A percentile compares a stretch with the other conserved stretches of the same genome.
Conservation (phyloP, 495 filamentous ascomycete species). For the Pyrenula aspistea region DNA sequence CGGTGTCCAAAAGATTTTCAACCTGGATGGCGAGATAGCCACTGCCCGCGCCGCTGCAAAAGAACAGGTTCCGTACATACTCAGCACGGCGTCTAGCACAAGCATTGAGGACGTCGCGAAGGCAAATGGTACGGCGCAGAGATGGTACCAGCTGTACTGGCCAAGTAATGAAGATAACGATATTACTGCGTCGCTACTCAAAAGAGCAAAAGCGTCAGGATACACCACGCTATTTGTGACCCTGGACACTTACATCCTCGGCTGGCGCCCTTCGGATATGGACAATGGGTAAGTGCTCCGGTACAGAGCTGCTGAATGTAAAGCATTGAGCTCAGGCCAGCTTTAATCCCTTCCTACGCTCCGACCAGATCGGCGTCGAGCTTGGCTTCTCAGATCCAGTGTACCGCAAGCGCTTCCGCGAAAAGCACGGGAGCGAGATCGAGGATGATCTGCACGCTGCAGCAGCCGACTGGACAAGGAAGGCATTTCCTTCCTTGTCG, state of each 20-base stretch:
- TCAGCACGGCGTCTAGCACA: conserved; percentile 32
- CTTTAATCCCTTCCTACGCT: conserved; percentile 30
- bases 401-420: conserved; percentile 32
- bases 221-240: conserved; percentile 48
- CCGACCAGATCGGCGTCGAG: conserved; percentile 39
- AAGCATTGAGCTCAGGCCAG: not conserved
- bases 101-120: conserved; percentile 32
- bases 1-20: conserved; percentile 40
- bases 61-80: conserved; percentile 34
- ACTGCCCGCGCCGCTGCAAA: conserved; percentile 27
- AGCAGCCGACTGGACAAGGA: conserved; percentile 26
- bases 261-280: conserved; percentile 47
- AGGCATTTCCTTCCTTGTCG: conserved; percentile 29
- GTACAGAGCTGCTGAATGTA: not conserved
- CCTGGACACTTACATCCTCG: conserved; percentile 45
- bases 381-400: conserved; percentile 47
- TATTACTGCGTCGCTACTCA: conserved; percentile 38
- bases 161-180: conserved; percentile 31
- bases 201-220: conserved; percentile 38
- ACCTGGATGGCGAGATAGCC: conserved; percentile 30
- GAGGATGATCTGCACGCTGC: conserved; percentile 28
- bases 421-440: conserved; percentile 19
- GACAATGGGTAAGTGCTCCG: conserved; percentile 28
- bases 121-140: conserved; percentile 20
- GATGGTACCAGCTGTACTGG: conserved; percentile 57